A percentile compares a stretch with the other conserved stretches of the same genome.
Conservation (phyloP, 257 asterid genomes). For the Solanum bulbocastanum region DNA sequence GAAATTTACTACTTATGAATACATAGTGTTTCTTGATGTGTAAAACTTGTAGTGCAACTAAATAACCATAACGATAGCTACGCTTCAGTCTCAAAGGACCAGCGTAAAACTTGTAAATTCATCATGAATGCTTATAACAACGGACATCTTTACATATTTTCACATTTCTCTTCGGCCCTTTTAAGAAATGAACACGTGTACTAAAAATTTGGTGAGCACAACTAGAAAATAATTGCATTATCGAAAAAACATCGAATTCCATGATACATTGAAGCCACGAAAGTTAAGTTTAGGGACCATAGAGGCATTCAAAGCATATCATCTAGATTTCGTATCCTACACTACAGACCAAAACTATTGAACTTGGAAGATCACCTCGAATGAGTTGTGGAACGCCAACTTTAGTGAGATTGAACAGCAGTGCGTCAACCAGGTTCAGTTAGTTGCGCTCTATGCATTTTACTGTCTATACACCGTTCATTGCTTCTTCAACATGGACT, state of each 20-base stretch:
- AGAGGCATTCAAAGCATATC: constrained; percentile 2
- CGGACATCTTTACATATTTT: neutral
- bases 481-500: constrained; percentile 26
- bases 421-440: neutral
- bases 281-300: neutral
- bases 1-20: neutral
- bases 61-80: neutral
- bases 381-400: neutral
- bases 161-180: neutral
- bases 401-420: neutral
- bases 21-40: neutral
- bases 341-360: constrained; percentile 1
- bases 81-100: neutral
- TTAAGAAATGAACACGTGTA: neutral
- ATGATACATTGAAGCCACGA: constrained; percentile 13
- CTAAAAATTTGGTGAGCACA: neutral
- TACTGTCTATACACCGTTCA: constrained; percentile 16
- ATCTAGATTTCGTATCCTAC: constrained; percentile 3
- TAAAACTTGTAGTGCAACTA: neutral
- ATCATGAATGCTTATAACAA: neutral
- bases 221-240: neutral
- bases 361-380: neutral
- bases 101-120: neutral
- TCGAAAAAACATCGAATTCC: neutral
- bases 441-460: neutral